Evolutionary conservation across 176 grass and related monocot species (phyloP).

Genomic region (Musa schizocarpa): DNA sequence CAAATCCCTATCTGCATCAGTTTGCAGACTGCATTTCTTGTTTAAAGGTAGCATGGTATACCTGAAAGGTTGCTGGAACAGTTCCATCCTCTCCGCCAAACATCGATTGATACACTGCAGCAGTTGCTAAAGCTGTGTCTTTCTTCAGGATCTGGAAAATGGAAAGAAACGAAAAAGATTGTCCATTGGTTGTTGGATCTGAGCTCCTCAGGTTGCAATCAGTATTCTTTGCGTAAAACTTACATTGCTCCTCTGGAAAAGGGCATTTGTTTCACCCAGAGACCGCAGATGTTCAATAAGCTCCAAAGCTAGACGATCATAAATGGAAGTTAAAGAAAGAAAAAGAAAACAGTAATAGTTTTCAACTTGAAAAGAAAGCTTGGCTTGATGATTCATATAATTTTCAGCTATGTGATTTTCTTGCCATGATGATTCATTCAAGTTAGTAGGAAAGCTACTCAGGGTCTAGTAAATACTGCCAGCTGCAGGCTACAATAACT

Average conservation of each 20-base stretch:
- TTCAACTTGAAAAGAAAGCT: neutral
- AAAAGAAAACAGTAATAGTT: neutral
- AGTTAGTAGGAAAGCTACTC: too few relatives aligned
- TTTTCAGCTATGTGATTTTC: neutral
- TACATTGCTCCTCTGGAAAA: constrained; percentile 73
- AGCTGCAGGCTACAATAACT: too few relatives aligned
- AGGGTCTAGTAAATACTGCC: too few relatives aligned
- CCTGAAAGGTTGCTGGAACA: constrained; percentile 91
- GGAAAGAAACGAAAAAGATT: neutral
- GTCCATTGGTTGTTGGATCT: neutral
- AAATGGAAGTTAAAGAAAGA: constrained; percentile 7
- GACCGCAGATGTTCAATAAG: constrained; percentile 93
- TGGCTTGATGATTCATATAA: neutral
- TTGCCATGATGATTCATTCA: too few relatives aligned
- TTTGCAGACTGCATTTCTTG: neutral
- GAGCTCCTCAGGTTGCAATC: neutral
- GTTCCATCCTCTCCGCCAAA: constrained; percentile 92
- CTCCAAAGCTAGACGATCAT: constrained; percentile 60
- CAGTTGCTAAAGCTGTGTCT: constrained; percentile 78
- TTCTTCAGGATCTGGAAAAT: constrained; percentile 63
- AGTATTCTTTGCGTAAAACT: constrained; percentile 6
- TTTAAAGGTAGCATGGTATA: neutral
- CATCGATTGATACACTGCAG: constrained; percentile 93
- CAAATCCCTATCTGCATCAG: neutral
- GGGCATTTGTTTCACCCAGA: constrained; percentile 88